Percentiles rank a stretch among this genome's conserved stretches.
These are phyloP conservation scores for Brassica nigra DNA, from an alignment of 345 rosid species.

Conservation along the genomic window DNA sequence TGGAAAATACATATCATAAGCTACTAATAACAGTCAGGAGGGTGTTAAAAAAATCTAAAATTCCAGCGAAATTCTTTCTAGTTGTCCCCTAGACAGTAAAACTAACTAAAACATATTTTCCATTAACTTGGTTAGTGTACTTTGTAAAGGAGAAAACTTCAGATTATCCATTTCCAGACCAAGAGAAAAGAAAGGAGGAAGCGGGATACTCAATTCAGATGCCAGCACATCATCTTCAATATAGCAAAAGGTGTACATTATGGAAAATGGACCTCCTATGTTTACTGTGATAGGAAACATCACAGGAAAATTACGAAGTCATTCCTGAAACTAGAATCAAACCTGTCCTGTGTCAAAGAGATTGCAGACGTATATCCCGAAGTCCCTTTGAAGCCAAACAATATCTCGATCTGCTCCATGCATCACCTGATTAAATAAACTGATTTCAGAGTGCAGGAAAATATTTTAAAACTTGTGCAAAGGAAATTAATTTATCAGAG, in stretches of 20 bases:
- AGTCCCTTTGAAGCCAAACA: constrained; percentile 96
- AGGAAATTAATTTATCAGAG: constrained; percentile 11
- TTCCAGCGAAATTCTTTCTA: not conserved
- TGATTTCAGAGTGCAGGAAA: constrained; percentile 36
- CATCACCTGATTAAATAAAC: constrained; percentile 66
- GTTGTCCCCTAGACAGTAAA: constrained; percentile 1
- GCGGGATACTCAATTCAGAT: too few species aligned
- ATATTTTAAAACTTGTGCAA: constrained; percentile 8
- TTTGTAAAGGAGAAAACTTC: not conserved
- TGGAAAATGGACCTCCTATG: not conserved
- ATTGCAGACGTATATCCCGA: constrained; percentile 95
- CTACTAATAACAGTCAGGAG: not conserved
- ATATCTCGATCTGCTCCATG: constrained; percentile 99
- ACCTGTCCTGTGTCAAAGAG: constrained; percentile 99
- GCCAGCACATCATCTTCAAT: too few species aligned
- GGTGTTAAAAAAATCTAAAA: not conserved
- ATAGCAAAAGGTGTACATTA: too few species aligned
- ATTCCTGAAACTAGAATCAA: constrained; percentile 21
- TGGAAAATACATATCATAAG: not conserved
- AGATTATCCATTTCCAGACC: not conserved
- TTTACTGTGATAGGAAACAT: not conserved
- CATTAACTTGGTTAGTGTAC: not conserved
- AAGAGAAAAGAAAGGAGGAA: not conserved
- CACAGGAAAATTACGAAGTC: not conserved
- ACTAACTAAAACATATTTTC: not conserved